phyloP scores from a whole-genome alignment of 306 rosid genomes.

The Begonia loranthoides region DNA sequence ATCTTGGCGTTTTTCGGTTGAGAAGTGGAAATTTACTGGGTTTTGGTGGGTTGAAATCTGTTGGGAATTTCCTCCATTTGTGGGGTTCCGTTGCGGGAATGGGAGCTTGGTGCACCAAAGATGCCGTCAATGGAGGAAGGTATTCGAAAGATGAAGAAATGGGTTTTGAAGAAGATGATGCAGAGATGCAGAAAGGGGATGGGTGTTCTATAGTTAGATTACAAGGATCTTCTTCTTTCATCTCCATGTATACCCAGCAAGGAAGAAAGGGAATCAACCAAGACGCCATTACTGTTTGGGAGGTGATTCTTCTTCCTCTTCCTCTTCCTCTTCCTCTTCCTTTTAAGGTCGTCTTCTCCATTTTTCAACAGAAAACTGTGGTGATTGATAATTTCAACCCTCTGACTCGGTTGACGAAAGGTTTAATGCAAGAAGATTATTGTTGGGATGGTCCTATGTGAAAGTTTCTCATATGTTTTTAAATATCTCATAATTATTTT shows the following conservation, averaged over 20 bases:
- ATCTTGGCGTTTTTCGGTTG: too few relatives aligned
- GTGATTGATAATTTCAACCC: too few relatives aligned
- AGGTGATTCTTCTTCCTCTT: constrained; percentile 32
- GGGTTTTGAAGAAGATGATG: constrained; percentile 15
- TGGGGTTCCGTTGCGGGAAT: constrained; percentile 11
- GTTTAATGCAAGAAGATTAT: too few relatives aligned
- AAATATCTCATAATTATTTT: too few relatives aligned
- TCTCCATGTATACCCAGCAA: constrained; percentile 62
- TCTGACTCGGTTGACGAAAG: too few relatives aligned
- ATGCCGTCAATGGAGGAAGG: constrained; percentile 12
- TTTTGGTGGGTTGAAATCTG: constrained; percentile 15
- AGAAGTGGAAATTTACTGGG: constrained; percentile 10
- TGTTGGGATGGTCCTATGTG: too few relatives aligned
- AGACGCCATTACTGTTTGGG: constrained; percentile 86
- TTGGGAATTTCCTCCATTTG: not conserved
- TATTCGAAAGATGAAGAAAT: constrained; percentile 21
- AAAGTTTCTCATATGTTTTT: too few relatives aligned
- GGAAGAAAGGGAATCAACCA: constrained; percentile 83
- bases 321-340: not conserved
- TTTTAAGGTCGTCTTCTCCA: too few relatives aligned
- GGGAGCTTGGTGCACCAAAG: constrained; percentile 57
- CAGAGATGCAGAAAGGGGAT: constrained; percentile 13
- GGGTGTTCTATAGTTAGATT: constrained; percentile 35
- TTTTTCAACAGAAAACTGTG: too few relatives aligned
- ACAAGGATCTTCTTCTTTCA: constrained; percentile 33